Evolutionary conservation across 306 rosid genomes (phyloP).

Genomic region (Vicia sativa): DNA sequence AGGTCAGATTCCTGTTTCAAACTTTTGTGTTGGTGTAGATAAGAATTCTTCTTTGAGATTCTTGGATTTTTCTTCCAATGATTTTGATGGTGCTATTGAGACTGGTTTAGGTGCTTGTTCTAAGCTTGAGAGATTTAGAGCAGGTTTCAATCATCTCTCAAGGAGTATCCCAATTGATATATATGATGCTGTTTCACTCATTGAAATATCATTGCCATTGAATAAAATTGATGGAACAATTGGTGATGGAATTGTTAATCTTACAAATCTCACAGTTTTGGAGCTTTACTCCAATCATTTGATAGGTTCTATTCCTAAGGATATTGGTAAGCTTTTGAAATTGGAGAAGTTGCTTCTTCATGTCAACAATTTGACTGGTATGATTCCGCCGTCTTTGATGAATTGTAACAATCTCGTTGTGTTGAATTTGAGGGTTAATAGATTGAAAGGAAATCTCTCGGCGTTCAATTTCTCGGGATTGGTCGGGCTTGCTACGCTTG

Average conservation of each 20-base stretch:
- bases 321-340: slow-evolving; percentile 66
- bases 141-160: slow-evolving; percentile 69
- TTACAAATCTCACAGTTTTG: slow-evolving; percentile 61
- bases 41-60: slow-evolving; percentile 47
- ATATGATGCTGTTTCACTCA: slow-evolving; percentile 49
- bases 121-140: slow-evolving; percentile 62
- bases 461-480: slow-evolving; percentile 67
- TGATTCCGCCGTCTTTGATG: slow-evolving; percentile 61
- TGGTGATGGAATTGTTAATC: slow-evolving; percentile 47
- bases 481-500: slow-evolving; percentile 59
- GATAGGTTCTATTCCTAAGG: slow-evolving; percentile 55
- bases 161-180: slow-evolving; percentile 75
- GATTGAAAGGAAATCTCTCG: slow-evolving; percentile 65
- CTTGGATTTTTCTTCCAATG: slow-evolving; percentile 73
- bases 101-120: slow-evolving; percentile 69
- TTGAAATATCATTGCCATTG: slow-evolving; percentile 61
- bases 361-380: slow-evolving; percentile 70
- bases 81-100: slow-evolving; percentile 49
- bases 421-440: slow-evolving; percentile 79
- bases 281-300: slow-evolving; percentile 76
- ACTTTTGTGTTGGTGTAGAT: slow-evolving; percentile 42
- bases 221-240: slow-evolving; percentile 65
- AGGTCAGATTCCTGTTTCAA: slow-evolving; percentile 63
- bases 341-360: slow-evolving; percentile 66
- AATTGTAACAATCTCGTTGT: slow-evolving; percentile 66